Evolutionary conservation across 1,139 yeast species (phyloP).

Genomic region (Suhomyces bokatorum): DNA sequence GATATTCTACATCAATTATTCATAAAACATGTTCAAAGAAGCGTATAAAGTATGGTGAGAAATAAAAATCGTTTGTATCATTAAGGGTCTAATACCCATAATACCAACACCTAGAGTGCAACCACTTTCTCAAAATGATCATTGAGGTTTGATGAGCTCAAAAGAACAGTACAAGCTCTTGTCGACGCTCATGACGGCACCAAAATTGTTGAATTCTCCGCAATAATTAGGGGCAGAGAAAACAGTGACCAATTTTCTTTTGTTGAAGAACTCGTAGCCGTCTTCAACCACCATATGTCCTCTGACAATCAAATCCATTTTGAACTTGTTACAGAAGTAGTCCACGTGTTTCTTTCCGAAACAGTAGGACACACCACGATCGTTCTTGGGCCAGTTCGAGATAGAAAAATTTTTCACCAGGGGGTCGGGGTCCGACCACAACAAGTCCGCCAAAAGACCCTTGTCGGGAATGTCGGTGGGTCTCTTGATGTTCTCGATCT

Average conservation of each 20-base stretch:
- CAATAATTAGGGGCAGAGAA: constrained; percentile 90
- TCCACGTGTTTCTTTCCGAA: constrained; percentile 76
- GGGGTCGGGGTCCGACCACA: constrained; percentile 89
- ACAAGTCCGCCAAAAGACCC: constrained; percentile 75
- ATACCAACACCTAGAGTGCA: constrained; percentile 6
- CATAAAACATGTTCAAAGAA: constrained; percentile 3
- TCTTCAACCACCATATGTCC: constrained; percentile 96
- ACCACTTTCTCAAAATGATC: constrained; percentile 6
- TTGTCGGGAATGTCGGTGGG: constrained; percentile 89
- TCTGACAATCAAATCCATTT: constrained; percentile 77
- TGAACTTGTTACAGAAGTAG: constrained; percentile 65
- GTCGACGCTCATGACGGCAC: constrained; percentile 86
- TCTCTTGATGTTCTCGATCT: constrained; percentile 67
- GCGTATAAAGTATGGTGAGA: constrained; percentile 4
- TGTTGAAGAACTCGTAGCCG: constrained; percentile 84
- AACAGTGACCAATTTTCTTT: constrained; percentile 74
- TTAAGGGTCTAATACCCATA: constrained; percentile 4
- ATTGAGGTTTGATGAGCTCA: constrained; percentile 72
- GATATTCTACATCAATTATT: background rate
- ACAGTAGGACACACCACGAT: constrained; percentile 83
- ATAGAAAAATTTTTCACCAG: constrained; percentile 43
- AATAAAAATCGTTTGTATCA: constrained; percentile 12
- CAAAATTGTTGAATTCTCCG: constrained; percentile 89
- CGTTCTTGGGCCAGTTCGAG: constrained; percentile 75
- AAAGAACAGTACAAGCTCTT: constrained; percentile 76